These are phyloP conservation scores for Kodamaea nitidulidarum DNA, from an alignment of 805 yeast genomes.

Conservation along the genomic window DNA sequence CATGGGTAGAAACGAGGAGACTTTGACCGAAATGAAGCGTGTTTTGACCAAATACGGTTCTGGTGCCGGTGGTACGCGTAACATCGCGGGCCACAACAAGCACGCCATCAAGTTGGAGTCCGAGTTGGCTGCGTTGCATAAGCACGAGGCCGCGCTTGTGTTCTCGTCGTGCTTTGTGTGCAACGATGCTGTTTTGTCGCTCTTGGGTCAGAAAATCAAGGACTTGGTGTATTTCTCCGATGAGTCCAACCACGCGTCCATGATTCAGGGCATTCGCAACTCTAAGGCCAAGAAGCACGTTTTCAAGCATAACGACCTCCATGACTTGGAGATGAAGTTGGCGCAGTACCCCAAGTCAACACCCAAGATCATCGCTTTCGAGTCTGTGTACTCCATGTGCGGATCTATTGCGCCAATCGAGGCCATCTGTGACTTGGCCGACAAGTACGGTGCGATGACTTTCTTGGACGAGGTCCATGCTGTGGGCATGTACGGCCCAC, in stretches of 20 bases:
- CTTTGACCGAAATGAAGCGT: constrained; percentile 69
- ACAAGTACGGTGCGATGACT: constrained; percentile 94
- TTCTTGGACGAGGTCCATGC: constrained; percentile 98
- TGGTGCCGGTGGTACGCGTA: constrained; percentile 99
- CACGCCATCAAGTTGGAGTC: constrained; percentile 87
- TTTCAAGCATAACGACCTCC: constrained; percentile 86
- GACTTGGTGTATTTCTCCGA: constrained; percentile 91
- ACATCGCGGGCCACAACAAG: constrained; percentile 94
- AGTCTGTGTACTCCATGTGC: constrained; percentile 96
- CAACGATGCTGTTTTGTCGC: constrained; percentile 88
- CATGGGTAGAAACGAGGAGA: constrained; percentile 78
- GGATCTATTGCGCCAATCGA: constrained; percentile 95
- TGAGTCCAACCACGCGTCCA: constrained; percentile 92
- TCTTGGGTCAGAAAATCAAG: constrained; percentile 86
- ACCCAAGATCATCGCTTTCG: constrained; percentile 96
- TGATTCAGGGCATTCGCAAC: constrained; percentile 94
- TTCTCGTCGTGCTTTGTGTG: constrained; percentile 96
- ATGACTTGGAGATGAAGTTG: constrained; percentile 75
- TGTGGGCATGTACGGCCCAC: constrained; percentile 98
- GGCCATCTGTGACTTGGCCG: constrained; percentile 91
- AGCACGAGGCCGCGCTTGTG: constrained; percentile 91
- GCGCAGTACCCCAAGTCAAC: constrained; percentile 76
- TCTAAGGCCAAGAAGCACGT: constrained; percentile 85
- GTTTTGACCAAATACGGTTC: constrained; percentile 89
- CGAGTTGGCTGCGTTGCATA: constrained; percentile 84